phyloP scores from a whole-genome alignment of 805 yeast genomes.

The Schwanniomyces yamadae region DNA sequence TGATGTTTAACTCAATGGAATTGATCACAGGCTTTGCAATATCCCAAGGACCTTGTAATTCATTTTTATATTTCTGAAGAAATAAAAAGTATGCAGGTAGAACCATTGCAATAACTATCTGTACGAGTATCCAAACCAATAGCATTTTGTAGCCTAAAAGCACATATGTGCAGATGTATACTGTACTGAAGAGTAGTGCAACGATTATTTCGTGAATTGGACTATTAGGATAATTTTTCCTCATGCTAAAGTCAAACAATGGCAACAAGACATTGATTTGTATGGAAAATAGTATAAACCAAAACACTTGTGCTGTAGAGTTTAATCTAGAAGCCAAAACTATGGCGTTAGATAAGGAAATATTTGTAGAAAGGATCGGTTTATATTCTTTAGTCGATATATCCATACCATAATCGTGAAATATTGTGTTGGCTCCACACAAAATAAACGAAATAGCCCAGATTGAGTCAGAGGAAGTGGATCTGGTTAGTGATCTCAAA shows the following conservation, averaged over 20 bases:
- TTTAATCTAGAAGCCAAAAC: constrained; percentile 85
- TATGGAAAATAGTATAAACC: constrained; percentile 73
- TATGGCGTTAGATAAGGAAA: constrained; percentile 81
- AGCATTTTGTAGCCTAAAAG: constrained; percentile 28
- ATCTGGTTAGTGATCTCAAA: constrained; percentile 78
- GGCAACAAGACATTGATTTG: constrained; percentile 75
- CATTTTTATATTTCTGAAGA: constrained; percentile 78
- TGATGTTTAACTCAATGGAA: no score
- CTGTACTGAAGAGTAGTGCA: constrained; percentile 15
- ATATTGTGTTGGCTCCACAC: constrained; percentile 61
- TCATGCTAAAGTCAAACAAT: constrained; percentile 58
- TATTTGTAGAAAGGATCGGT: constrained; percentile 74
- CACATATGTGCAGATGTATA: constrained; percentile 25
- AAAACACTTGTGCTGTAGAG: constrained; percentile 74
- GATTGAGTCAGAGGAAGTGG: constrained; percentile 90
- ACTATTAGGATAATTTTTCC: constrained; percentile 35
- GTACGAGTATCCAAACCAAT: constrained; percentile 50
- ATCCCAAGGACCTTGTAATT: constrained; percentile 92
- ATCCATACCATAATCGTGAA: constrained; percentile 66
- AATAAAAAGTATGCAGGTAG: constrained; percentile 71
- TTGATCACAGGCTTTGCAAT: constrained; percentile 68
- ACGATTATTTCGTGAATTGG: constrained; percentile 24
- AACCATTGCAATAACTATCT: constrained; percentile 48
- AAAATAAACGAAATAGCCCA: constrained; percentile 90
- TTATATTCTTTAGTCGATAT: constrained; percentile 27